Evolutionary conservation across 768 basidiomycete species (phyloP).

Genomic region (Baorangia bicolor): DNA sequence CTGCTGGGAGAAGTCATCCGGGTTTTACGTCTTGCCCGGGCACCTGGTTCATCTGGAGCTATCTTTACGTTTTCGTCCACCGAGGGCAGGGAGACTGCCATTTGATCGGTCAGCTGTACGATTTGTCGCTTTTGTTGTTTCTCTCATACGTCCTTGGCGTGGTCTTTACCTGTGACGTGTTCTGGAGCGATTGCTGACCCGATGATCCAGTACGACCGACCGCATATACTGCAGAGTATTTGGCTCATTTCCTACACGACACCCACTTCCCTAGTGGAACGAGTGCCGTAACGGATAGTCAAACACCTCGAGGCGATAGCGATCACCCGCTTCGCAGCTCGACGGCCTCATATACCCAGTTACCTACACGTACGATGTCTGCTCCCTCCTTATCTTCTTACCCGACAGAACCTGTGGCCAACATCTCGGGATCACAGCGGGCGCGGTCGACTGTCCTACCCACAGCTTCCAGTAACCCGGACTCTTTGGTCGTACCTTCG

Average conservation of each 20-base stretch:
- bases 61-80: background rate
- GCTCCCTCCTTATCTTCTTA: background rate
- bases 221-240: background rate
- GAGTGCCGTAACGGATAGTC: background rate
- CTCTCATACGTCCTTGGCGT: background rate
- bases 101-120: background rate
- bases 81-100: background rate
- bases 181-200: slow-evolving; percentile 4
- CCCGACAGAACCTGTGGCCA: background rate
- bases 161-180: background rate
- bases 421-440: background rate
- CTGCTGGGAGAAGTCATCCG: background rate
- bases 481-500: background rate
- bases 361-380: background rate
- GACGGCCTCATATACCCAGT: background rate
- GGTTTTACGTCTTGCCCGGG: background rate
- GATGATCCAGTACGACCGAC: slow-evolving; percentile 4
- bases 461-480: background rate
- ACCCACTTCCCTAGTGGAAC: background rate
- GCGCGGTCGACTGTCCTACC: background rate
- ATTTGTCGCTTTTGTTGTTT: background rate
- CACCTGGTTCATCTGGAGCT: background rate
- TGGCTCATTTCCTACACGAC: background rate
- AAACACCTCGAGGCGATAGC: background rate
- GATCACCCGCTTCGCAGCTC: background rate